Percentiles rank a stretch among this genome's conserved stretches.
Conservation (phyloP, 2,329 filamentous ascomycete genomes). For the Ceratocystis albifundus region DNA sequence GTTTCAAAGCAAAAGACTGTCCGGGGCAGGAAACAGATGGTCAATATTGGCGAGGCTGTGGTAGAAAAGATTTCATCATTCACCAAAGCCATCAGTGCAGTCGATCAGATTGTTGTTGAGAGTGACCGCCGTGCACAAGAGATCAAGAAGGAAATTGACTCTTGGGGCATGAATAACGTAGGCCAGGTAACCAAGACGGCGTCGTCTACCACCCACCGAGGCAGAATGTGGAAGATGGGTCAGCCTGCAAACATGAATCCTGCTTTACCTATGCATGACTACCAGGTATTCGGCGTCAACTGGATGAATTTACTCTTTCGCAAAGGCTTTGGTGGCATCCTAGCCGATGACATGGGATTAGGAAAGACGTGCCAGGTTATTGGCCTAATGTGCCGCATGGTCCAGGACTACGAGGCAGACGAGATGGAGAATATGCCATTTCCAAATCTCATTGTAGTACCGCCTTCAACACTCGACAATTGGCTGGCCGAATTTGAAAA, state of each 20-base stretch:
- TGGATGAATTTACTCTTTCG: constrained; percentile 82
- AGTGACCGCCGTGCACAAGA: constrained; percentile 61
- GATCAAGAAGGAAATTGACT: constrained; percentile 37
- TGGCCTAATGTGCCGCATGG: constrained; percentile 73
- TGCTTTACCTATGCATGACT: constrained; percentile 72
- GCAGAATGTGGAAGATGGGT: constrained; percentile 25
- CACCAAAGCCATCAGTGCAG: constrained; percentile 66
- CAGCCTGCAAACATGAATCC: constrained; percentile 71
- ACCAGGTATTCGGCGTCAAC: constrained; percentile 87
- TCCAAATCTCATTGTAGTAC: constrained; percentile 78
- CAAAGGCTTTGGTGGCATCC: constrained; percentile 70
- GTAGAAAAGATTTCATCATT: constrained; percentile 53
- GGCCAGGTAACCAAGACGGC: constrained; percentile 30
- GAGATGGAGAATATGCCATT: constrained; percentile 38
- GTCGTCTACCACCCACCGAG: constrained; percentile 5
- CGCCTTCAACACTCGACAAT: constrained; percentile 87
- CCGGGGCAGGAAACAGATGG: constrained; percentile 31
- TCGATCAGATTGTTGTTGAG: constrained; percentile 66
- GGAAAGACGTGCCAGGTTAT: constrained; percentile 98
- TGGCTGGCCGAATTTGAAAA: constrained; percentile 84
- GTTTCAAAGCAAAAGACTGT: constrained; percentile 47
- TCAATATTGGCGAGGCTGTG: constrained; percentile 42
- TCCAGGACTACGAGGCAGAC: constrained; percentile 45
- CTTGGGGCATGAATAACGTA: constrained; percentile 40
- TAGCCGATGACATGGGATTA: constrained; percentile 94